phyloP scores from a whole-genome alignment of 1,284 basidiomycete species.

The Ustilago trichophora region DNA sequence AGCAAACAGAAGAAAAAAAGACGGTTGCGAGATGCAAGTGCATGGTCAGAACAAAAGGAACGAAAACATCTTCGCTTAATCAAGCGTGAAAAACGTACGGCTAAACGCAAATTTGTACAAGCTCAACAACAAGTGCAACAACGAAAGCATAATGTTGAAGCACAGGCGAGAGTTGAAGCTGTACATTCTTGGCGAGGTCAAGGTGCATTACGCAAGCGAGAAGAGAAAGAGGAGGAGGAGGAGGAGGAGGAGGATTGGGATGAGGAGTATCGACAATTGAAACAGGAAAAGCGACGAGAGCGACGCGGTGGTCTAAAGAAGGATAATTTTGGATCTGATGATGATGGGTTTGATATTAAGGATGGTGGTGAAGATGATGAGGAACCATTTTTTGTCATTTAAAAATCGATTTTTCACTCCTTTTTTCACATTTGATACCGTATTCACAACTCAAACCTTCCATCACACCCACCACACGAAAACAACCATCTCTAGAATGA shows the following conservation, averaged over 20 bases:
- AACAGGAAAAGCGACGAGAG: constrained; percentile 45
- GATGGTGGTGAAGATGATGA: background rate
- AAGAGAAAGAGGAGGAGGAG: constrained; percentile 25
- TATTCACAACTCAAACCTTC: too few relatives aligned
- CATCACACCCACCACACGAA: too few relatives aligned
- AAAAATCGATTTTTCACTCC: background rate
- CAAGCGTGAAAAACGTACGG: constrained; percentile 41
- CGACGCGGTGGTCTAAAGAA: too few relatives aligned
- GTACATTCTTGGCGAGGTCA: too few relatives aligned
- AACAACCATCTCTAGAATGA: too few relatives aligned
- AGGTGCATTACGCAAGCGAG: background rate
- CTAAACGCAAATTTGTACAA: constrained; percentile 46
- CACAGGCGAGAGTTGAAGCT: too few relatives aligned
- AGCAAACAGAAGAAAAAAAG: constrained; percentile 16
- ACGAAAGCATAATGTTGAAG: too few relatives aligned
- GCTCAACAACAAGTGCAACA: constrained; percentile 1
- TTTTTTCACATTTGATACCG: too few relatives aligned
- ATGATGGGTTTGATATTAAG: too few relatives aligned
- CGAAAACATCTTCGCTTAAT: constrained; percentile 17
- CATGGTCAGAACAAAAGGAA: constrained; percentile 53
- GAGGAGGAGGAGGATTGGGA: constrained; percentile 55
- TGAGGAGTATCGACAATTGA: constrained; percentile 52
- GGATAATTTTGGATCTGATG: too few relatives aligned
- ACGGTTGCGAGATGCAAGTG: constrained; percentile 4
- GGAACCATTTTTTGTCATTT: constrained; percentile 30